Base-by-base conservation (phyloP, 78 protist genomes). In the Protostelium mycophagum region DNA sequence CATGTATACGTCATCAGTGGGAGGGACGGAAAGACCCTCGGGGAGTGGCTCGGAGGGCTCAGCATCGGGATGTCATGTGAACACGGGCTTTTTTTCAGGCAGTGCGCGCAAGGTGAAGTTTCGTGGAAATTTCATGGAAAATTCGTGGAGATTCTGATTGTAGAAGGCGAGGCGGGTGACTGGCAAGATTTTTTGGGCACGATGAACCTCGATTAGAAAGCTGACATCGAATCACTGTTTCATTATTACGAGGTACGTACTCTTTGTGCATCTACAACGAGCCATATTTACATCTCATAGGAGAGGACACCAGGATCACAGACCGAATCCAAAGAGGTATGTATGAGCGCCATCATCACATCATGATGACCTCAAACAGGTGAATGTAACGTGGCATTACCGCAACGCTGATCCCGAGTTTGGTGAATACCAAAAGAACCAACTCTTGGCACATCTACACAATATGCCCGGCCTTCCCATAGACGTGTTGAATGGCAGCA, bases 261-360 rank as follows among this genome's bases (percentile, higher is more conserved):
- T 51, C 16, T 16, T 51, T 51, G 73, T 25, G n/a, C n/a, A n/a
- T n/a, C n/a, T n/a, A n/a, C n/a, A 51, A 25, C 31, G 73, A 51
- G 73, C 5, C 73, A 16, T 51, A 16, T 5, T 16, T 51, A 16
- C 5, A 25, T 51, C 73, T 51, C 73, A 51, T 51, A 51, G 73
- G 73, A 93, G 87, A 36, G 97, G 28, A 95, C 97, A 5, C 97
- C 97, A 0, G 97, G 97, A 1, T 94, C 94, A 9, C 86, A 51
- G 31, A 51, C 73, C 16, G 73, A 51, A 51, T 5, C 16, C 31
- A 51, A 51, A 16, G 73, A 51, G n/a, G n/a, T n/a, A n/a, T n/a
- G n/a, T n/a, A n/a, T n/a, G n/a, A n/a, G n/a, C n/a, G n/a, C n/a
- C n/a, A n/a, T n/a, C n/a, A n/a, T n/a, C n/a, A n/a, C n/a, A n/a